A percentile compares a stretch with the other conserved stretches of the same genome.
Conservation (phyloP, 2,329 filamentous ascomycete species). For the Parafenestella ontariensis region DNA sequence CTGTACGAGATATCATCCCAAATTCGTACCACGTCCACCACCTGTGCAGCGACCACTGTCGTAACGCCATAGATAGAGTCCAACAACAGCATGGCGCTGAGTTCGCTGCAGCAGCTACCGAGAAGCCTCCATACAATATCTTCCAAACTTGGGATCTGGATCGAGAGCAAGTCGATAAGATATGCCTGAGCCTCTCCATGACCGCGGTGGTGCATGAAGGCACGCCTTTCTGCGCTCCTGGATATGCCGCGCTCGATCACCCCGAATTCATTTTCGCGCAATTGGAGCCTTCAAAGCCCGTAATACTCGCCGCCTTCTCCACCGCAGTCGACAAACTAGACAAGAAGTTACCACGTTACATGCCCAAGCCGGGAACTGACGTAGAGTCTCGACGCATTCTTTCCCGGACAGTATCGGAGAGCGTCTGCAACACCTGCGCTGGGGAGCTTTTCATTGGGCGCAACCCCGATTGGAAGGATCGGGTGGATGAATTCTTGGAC, state of each 20-base stretch:
- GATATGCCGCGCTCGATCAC: conserved; percentile 11
- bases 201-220: not conserved
- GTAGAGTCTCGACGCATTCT: not conserved
- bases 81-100: conserved; percentile 1
- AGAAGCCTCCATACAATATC: not conserved
- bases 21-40: not conserved
- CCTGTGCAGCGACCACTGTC: conserved; percentile 15
- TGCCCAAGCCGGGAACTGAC: not conserved
- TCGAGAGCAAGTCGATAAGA: not conserved
- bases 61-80: conserved; percentile 14
- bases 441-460: conserved; percentile 11
- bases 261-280: conserved; percentile 10
- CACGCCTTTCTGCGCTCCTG: conserved; percentile 13
- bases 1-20: conserved; percentile 7
- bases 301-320: conserved; percentile 9
- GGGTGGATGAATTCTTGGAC: conserved; percentile 7
- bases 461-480: conserved; percentile 8
- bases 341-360: not conserved
- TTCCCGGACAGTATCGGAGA: conserved; percentile 8
- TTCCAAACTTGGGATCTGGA: conserved; percentile 1
- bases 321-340: conserved; percentile 5
- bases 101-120: not conserved
- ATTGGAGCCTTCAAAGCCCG: not conserved
- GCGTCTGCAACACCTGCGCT: conserved; percentile 13
- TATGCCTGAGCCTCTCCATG: not conserved